Evolutionary conservation across 1,284 basidiomycete genomes (phyloP), one percentile per base, ranked within the genome.

Genomic region (Leccinum holopus): DNA sequence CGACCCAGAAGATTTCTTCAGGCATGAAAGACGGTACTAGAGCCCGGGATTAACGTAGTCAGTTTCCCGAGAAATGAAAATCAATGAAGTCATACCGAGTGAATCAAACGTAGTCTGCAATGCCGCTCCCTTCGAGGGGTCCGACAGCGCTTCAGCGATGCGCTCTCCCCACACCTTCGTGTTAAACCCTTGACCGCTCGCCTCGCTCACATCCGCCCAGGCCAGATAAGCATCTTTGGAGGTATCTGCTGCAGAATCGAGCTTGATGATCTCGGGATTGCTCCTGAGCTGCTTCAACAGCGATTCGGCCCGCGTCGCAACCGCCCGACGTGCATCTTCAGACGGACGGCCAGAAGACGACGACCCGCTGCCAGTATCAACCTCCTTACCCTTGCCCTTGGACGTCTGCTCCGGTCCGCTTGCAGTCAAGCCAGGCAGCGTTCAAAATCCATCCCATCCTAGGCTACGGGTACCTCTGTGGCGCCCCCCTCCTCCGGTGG

Each of bases 381-480:
- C 68, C 60, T 78, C 79, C 68, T 78, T 81, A 10, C 77, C 81
- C 67, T 82, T 84, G 0, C 78, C 80, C 64, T 82, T 85, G 63
- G 66, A 60, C 33, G 67, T 57, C 33, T 58, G 52, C 16, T 58
- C 32, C 65, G 66, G 33, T 63, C 61, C 56, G 62, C 68, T 59
- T 64, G 65, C 57, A 61, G 68, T 58, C 63, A 69, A 56, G 61
- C 67, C 62, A 39, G 88, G 87, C 54, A 88, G 67, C 77, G 88
- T 84, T 85, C 92, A 94, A 70, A 93, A 83, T 94, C 91, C n/a
- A 86, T 79, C 0, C 91, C 92, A 74, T 94, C 91, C 90, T 91
- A 94, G 55, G 86, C 73, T 39, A 89, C 70, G 2, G 79, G 75
- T 8, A 73, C 70, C 16, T 68, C 64, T 3, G 70, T 67, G 0